Evolutionary conservation across 768 basidiomycete species (phyloP).

Genomic region (Lentinula guzmanii): DNA sequence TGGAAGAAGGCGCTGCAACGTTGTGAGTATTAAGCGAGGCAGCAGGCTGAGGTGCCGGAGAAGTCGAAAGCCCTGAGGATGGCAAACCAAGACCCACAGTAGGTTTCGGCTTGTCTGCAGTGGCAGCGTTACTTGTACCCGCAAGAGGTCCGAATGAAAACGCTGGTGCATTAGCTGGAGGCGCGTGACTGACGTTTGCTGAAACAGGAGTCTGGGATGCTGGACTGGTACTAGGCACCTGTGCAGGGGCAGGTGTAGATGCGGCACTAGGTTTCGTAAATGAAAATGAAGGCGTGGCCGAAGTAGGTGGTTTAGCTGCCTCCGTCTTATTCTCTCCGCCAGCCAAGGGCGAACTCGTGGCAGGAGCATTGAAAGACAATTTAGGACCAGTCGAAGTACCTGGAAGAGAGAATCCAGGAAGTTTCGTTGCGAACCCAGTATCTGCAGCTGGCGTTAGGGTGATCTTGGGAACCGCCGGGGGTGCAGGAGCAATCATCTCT

Average conservation of each 20-base stretch:
- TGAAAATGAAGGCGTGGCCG: conserved; percentile 10
- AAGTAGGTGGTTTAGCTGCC: conserved; percentile 6
- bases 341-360: conserved; percentile 12
- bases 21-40: not conserved
- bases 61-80: conserved; percentile 3
- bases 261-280: conserved; percentile 13
- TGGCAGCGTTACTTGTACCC: not conserved
- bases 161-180: conserved; percentile 6
- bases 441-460: conserved; percentile 21
- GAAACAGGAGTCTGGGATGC: conserved; percentile 1
- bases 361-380: conserved; percentile 20
- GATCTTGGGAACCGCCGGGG: conserved; percentile 17
- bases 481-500: conserved; percentile 21
- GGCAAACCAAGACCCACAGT: conserved; percentile 9
- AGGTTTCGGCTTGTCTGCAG: conserved; percentile 8
- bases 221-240: conserved; percentile 9
- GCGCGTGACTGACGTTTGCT: conserved; percentile 6
- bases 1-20: not conserved
- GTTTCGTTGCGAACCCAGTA: conserved; percentile 12
- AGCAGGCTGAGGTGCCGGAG: conserved; percentile 4
- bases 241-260: conserved; percentile 5
- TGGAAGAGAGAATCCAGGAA: conserved; percentile 13
- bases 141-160: conserved; percentile 16
- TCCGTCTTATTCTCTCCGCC: conserved; percentile 3
- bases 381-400: conserved; percentile 17